These are phyloP conservation scores for Clarireedia paspali DNA, from an alignment of 2,329 filamentous ascomycete species.

Conservation along the genomic window DNA sequence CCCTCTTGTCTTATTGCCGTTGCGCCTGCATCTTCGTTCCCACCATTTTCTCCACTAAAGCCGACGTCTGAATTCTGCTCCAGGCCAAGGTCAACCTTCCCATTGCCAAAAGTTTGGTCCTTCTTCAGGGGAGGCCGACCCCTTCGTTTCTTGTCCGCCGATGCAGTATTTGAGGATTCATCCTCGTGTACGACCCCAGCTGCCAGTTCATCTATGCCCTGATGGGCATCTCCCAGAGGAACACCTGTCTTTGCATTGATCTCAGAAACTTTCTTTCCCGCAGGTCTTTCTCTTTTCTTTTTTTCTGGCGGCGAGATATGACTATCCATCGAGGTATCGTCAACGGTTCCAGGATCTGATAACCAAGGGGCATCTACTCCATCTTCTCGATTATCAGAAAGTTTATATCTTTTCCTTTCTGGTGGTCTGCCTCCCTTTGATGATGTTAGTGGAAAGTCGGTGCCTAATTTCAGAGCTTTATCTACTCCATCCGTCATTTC, in stretches of 20 bases:
- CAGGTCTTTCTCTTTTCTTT: not conserved
- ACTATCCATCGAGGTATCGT: not conserved
- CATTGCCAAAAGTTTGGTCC: not conserved
- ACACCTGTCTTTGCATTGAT: not conserved
- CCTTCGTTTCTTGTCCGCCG: not conserved
- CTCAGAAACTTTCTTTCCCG: not conserved
- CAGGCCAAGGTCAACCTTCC: not conserved
- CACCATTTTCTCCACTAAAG: not conserved
- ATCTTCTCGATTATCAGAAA: too few species aligned
- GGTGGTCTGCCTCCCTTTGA: too few species aligned
- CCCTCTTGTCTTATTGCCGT: not conserved
- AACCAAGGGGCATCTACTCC: too few species aligned
- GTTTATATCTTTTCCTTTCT: too few species aligned
- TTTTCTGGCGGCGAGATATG: not conserved
- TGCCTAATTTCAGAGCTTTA: too few species aligned
- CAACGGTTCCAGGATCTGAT: too few species aligned
- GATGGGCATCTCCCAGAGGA: not conserved
- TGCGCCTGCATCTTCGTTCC: too few species aligned
- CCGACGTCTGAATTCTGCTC: not conserved
- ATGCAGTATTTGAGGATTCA: not conserved
- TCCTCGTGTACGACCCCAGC: not conserved
- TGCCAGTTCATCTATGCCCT: not conserved
- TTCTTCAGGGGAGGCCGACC: not conserved
- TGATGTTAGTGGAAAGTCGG: too few species aligned
- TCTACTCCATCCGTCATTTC: too few species aligned